Conservation (phyloP, 1,284 basidiomycete species). For the Lignosus rhinocerotis region DNA sequence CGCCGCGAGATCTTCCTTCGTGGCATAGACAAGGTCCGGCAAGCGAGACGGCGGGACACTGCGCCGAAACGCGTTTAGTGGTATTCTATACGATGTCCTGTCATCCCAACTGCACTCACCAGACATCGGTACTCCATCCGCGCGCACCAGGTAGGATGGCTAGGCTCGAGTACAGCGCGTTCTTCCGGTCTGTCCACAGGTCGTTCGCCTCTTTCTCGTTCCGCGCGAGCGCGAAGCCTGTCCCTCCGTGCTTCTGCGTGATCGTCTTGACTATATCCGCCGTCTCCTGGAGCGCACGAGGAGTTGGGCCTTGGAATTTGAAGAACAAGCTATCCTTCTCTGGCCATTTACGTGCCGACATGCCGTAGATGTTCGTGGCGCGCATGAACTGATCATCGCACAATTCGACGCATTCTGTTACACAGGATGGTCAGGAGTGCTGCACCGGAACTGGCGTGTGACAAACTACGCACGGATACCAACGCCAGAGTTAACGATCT, state of each 20-base stretch:
- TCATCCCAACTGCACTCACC: constrained; percentile 46
- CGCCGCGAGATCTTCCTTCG: constrained; percentile 6
- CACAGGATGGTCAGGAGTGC: neutral
- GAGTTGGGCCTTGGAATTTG: constrained; percentile 81
- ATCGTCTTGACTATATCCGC: constrained; percentile 60
- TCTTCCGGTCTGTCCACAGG: constrained; percentile 88
- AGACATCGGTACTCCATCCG: constrained; percentile 88
- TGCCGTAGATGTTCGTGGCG: constrained; percentile 67
- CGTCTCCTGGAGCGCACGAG: constrained; percentile 62
- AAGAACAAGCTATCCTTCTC: constrained; percentile 81
- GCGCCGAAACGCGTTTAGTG: neutral
- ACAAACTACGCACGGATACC: constrained; percentile 31
- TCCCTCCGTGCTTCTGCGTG: constrained; percentile 65
- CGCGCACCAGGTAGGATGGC: constrained; percentile 61
- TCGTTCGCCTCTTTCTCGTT: constrained; percentile 70
- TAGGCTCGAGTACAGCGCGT: constrained; percentile 73
- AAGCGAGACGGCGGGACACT: neutral
- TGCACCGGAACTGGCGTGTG: neutral
- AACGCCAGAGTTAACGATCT: constrained; percentile 72
- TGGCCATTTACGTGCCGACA: constrained; percentile 59
- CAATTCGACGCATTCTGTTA: constrained; percentile 72
- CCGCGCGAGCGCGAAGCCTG: constrained; percentile 69
- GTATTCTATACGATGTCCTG: too few species aligned
- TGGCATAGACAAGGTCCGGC: constrained; percentile 2
- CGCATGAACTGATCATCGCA: constrained; percentile 72